Base-by-base conservation (phyloP, 371 early-diverging fungal species). In the Dichotomocladium elegans region DNA sequence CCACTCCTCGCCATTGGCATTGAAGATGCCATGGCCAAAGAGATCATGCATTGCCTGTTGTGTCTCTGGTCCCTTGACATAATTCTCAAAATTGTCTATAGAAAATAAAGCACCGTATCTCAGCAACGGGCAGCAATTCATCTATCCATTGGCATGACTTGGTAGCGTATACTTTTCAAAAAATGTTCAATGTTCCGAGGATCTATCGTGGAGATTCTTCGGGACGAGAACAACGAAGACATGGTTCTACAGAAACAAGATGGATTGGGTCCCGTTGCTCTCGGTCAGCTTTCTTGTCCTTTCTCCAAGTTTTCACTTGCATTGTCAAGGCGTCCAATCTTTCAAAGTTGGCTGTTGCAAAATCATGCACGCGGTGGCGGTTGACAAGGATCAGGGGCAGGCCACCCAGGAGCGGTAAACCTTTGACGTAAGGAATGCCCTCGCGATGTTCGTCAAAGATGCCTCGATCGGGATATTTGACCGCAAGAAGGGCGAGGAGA, bases 1-100 rank as follows among this genome's bases (percentile, higher is more conserved):
- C 87, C 87, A 87, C 4, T 66, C 26, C 11, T 73, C 65, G 14
- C 87, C 86, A 59, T 86, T 82, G 21, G 68, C 66, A 63, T 77
- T 74, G 62, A 88, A 87, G 58, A 88, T 87, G 21, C 86, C 87
- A 53, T 86, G 65, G 28, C 86, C 87, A 19, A 86, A 65, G 4
- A 83, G 41, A 25, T 79, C 72, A 4, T 58, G 31, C 48, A 66
- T 35, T 15, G 57, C 55, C 24, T 56, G 53, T 35, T 71, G 55
- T 19, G 71, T 57, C 8, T 64, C 51, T 7, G 66, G 56, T 11
- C 75, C 77, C 57, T 80, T 82, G 37, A 53, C 57, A 28, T 79
- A 82, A 56, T 74, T 72, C 27, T 76, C 75, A 65, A 80, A 80
- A 50, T 81, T 67, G 26, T 44, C 66, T 65, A 51, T 24, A 14